phyloP scores from a whole-genome alignment of 2,329 filamentous ascomycete species.

The Myriosclerotinia duriaeana region DNA sequence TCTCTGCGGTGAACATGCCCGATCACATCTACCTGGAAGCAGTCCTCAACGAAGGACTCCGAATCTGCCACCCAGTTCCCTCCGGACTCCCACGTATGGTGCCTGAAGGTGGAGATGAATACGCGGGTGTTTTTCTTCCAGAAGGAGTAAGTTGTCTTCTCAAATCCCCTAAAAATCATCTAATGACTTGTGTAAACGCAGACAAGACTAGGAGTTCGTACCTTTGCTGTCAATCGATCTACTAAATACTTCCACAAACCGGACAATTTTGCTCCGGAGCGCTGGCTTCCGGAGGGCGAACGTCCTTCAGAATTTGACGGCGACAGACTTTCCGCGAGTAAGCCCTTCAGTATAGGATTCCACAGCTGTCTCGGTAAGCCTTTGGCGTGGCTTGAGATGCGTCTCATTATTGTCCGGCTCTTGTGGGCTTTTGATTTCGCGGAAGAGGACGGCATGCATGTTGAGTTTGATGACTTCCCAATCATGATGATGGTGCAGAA shows the following conservation, averaged over 20 bases:
- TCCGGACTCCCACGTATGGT: constrained; percentile 10
- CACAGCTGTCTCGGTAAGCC: constrained; percentile 25
- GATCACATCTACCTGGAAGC: neutral
- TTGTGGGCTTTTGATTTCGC: constrained; percentile 4
- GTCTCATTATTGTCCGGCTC: neutral
- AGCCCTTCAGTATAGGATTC: constrained; percentile 20
- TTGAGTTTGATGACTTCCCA: constrained; percentile 1
- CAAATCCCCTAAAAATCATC: neutral
- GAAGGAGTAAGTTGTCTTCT: constrained; percentile 11
- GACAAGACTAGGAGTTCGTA: constrained; percentile 20
- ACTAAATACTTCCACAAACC: constrained; percentile 22
- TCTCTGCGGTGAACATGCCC: constrained; percentile 29
- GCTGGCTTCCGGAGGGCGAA: constrained; percentile 39
- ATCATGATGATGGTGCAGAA: constrained; percentile 13
- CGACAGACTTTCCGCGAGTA: constrained; percentile 18
- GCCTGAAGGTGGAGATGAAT: constrained; percentile 3
- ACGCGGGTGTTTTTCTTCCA: constrained; percentile 17
- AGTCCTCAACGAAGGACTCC: constrained; percentile 3
- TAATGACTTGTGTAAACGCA: neutral
- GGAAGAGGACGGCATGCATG: neutral
- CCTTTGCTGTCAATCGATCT: neutral
- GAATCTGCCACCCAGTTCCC: constrained; percentile 17
- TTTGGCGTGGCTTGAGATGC: constrained; percentile 5
- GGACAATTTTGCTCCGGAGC: constrained; percentile 27
- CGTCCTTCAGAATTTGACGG: neutral